phyloP scores from a whole-genome alignment of 768 basidiomycete species.

The Sistotremastrum suecicum region DNA sequence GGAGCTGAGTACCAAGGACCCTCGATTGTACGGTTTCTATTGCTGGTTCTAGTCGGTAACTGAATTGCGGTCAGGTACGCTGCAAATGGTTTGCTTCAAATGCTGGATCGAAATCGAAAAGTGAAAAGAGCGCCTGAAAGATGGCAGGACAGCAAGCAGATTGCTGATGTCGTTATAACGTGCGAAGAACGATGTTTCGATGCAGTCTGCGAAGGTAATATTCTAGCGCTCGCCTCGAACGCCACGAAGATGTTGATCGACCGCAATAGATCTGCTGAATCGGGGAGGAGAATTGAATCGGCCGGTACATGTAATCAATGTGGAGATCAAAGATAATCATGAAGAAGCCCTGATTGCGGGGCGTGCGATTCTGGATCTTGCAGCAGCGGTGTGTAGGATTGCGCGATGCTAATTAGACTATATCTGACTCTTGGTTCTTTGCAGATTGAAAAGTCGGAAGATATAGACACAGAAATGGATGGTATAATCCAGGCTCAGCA shows the following conservation, averaged over 20 bases:
- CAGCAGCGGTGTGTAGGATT: conserved; percentile 57
- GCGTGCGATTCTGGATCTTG: conserved; percentile 85
- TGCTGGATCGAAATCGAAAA: conserved; percentile 90
- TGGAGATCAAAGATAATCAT: conserved; percentile 98
- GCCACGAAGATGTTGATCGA: background rate
- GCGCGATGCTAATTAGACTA: too few species aligned
- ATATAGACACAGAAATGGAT: conserved; percentile 88
- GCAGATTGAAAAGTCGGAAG: conserved; percentile 74
- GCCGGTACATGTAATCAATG: conserved; percentile 91
- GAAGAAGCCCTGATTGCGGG: conserved; percentile 97
- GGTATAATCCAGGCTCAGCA: conserved; percentile 73
- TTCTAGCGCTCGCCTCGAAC: conserved; percentile 7
- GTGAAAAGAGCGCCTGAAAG: conserved; percentile 90
- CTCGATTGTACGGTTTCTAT: conserved; percentile 49
- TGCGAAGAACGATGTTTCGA: conserved; percentile 99
- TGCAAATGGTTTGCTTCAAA: conserved; percentile 84
- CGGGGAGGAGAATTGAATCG: conserved; percentile 88
- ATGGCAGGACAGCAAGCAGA: conserved; percentile 83
- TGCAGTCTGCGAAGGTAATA: conserved; percentile 90
- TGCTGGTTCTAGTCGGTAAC: too few species aligned
- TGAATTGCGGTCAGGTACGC: conserved; percentile 79
- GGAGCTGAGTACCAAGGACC: conserved; percentile 74
- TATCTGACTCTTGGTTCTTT: background rate
- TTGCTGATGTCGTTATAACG: conserved; percentile 96
- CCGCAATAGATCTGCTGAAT: conserved; percentile 54